Base-by-base conservation (phyloP, 176 grass and related monocot genomes). In the Elymus sibiricus region DNA sequence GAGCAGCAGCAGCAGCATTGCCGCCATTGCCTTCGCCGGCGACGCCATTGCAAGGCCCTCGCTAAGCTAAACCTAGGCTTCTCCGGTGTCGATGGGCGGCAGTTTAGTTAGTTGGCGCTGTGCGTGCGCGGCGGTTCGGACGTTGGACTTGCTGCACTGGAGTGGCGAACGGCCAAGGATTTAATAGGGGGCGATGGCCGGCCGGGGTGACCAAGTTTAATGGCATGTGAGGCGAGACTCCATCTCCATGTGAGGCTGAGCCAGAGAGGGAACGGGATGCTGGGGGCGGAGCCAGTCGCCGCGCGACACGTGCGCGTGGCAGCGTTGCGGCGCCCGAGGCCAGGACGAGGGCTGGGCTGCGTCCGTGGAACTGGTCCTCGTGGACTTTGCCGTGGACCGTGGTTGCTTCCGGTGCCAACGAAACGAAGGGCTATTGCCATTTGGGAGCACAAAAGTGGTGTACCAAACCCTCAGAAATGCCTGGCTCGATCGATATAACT, bases 81-180 rank as follows among this genome's bases (percentile, higher is more conserved):
- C 25, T 9, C 55, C 5, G 29, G 28, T 11, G 7, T 14, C 6
- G 34, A 46, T 21, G 65, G 34, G 22, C 17, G 80, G 84, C 68
- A 10, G 84, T 89, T 81, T 78, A 78, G 83, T 83, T 83, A 56
- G 89, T 87, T 87, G 89, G 80, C 37, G 77, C 46, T 22, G 43
- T 53, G n/a, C 7, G 65, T 12, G 12, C 65, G 71, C 42, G 71
- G 42, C 71, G 71, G 42, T 49, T 74, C 40, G 81, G 87, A 39
- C 27, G 27, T 51, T 69, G 69, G 40, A 42, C 69, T 43, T 47
- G 71, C 71, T 47, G 42, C 71, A 74, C n/a, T 28, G 77, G 83
- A 55, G 44, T 38, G 47, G 62, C 4, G 63, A 3, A 34, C 32
- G 43, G 74, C 3, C 1, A 40, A 5, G 65, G 79, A 44, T 74